phyloP scores from a whole-genome alignment of 306 rosid genomes.

The Sphenostylis stenocarpa region DNA sequence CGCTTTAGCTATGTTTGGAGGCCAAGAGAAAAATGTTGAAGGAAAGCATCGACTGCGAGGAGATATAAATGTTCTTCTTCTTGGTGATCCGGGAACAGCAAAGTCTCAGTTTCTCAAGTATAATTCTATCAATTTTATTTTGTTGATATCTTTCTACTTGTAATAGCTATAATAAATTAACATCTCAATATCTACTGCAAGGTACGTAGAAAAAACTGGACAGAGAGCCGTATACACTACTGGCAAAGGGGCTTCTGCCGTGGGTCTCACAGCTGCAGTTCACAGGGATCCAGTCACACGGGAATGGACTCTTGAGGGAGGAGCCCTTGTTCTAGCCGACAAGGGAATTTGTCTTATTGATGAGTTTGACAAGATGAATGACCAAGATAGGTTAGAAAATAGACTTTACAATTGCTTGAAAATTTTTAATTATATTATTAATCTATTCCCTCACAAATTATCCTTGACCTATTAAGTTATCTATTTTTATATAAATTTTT shows the following conservation, averaged over 20 bases:
- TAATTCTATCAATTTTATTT: slow-evolving; percentile 31
- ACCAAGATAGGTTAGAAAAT: slow-evolving; percentile 82
- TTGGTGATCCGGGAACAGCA: slow-evolving; percentile 99
- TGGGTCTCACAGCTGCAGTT: slow-evolving; percentile 99
- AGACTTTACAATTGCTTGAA: neutral
- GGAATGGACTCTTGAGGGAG: slow-evolving; percentile 99
- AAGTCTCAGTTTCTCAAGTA: slow-evolving; percentile 99
- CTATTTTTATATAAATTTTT: slow-evolving; percentile 12
- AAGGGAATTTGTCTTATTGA: slow-evolving; percentile 97
- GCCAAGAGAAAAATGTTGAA: slow-evolving; percentile 88
- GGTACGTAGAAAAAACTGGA: slow-evolving; percentile 97
- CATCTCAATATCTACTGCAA: slow-evolving; percentile 17
- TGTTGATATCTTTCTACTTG: neutral
- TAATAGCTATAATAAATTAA: neutral
- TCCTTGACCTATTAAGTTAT: slow-evolving; percentile 7
- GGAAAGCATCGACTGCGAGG: slow-evolving; percentile 93
- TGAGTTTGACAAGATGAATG: slow-evolving; percentile 99
- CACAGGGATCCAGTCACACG: slow-evolving; percentile 98
- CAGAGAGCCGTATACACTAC: slow-evolving; percentile 99
- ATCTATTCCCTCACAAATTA: neutral
- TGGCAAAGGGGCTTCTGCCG: slow-evolving; percentile 99
- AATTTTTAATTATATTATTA: neutral
- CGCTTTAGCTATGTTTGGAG: slow-evolving; percentile 98
- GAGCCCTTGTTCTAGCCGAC: slow-evolving; percentile 98
- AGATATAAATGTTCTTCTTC: slow-evolving; percentile 92